Evolutionary conservation across 495 filamentous ascomycete genomes (phyloP).

Genomic region (Talaromyces liani): DNA sequence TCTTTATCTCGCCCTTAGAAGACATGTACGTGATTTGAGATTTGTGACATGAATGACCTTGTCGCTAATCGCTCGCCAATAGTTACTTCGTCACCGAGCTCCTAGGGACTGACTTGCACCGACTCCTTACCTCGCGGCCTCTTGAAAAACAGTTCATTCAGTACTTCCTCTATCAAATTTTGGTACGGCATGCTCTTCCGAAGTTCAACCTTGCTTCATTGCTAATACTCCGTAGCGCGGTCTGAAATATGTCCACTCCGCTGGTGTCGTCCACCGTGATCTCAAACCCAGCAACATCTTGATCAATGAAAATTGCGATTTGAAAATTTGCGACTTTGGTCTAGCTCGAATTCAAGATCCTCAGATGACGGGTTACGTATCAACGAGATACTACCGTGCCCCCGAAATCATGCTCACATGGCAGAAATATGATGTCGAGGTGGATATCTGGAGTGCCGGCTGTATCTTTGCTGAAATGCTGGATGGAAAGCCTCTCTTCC

Average conservation of each 20-base stretch:
- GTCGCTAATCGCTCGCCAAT: conserved; percentile 15
- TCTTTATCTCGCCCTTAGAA: conserved; percentile 98
- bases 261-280: conserved; percentile 94
- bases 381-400: conserved; percentile 95
- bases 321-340: conserved; percentile 99
- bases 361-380: conserved; percentile 99
- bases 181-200: conserved; percentile 44
- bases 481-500: conserved; percentile 96
- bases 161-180: conserved; percentile 98
- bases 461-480: conserved; percentile 99
- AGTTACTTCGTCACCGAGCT: conserved; percentile 98
- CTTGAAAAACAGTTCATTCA: conserved; percentile 99
- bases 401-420: conserved; percentile 99
- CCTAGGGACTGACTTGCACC: conserved; percentile 91
- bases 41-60: background rate
- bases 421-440: conserved; percentile 99
- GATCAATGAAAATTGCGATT: conserved; percentile 98
- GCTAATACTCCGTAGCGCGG: conserved; percentile 62
- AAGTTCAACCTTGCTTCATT: background rate
- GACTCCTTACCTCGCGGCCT: conserved; percentile 88
- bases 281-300: conserved; percentile 98
- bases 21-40: conserved; percentile 68
- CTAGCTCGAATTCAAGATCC: conserved; percentile 96
- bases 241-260: conserved; percentile 98
- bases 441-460: conserved; percentile 98